Base-by-base conservation (phyloP, 139 green algal genomes). In the Volvox africanus region DNA sequence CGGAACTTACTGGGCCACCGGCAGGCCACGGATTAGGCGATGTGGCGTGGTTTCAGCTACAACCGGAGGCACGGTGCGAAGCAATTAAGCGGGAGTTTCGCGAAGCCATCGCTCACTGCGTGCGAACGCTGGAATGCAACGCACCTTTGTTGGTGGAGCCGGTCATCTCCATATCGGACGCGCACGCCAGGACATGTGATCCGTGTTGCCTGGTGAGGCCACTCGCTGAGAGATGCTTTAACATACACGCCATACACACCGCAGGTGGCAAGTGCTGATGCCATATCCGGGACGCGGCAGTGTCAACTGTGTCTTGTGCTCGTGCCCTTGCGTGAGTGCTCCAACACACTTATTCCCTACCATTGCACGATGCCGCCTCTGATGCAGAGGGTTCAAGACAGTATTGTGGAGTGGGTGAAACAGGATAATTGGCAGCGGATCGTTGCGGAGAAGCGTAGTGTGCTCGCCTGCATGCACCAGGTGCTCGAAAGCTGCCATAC, bases 401-500 rank as follows among this genome's bases (percentile, higher is more conserved):
- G 90, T 67, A 93, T 95, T 21, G 77, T 92, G 32, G 88, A 91
- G 44, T 95, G 90, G 92, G 90, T 93, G 28, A 89, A 86, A 18
- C 90, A 91, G 65, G 94, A 90, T n/a, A 86, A 75, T 30, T 95
- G 93, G 94, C 88, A 92, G 50, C 89, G 92, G 26, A 88, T 96
- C 26, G 91, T 89, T 0, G 77, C 85, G 30, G 95, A 97, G 93
- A 97, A 97, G 93, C 87, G 92, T 36, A 92, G 85, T 33, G 94
- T 96, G 80, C 92, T 96, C 35, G 86, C 77, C 26, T 92, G 77
- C 82, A 94, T 95, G 94, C 90, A 93, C 81, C 88, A 92, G 80
- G 93, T 96, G 71, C 88, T 97, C 80, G 90, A 95, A 73, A 94
- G 86, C 87, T 97, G 94, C 93, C 84, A 95, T 76, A 93, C 91